A percentile compares a stretch with the other conserved stretches of the same genome.
Evolutionary conservation across 139 green algal genomes (phyloP).

Genomic region (Asterochloris erici): DNA sequence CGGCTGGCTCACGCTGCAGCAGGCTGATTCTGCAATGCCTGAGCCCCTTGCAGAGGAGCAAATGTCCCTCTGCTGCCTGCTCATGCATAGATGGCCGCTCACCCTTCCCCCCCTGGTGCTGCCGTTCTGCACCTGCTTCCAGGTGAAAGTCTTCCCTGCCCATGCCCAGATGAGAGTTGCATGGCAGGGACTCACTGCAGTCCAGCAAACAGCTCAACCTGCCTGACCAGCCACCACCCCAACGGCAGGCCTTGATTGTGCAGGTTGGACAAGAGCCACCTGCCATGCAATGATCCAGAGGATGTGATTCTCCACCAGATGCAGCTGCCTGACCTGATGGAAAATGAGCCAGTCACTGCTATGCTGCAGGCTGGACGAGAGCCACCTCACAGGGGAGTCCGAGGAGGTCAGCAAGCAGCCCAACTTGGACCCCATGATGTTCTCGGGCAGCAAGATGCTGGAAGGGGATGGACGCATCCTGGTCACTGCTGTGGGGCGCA

Average conservation of each 20-base stretch:
- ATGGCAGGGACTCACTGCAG: too few species aligned
- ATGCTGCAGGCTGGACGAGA: constrained; percentile 69
- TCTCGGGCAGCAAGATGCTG: constrained; percentile 63
- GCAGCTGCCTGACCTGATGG: neutral
- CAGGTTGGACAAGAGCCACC: neutral
- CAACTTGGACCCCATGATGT: constrained; percentile 27
- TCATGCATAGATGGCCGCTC: too few species aligned
- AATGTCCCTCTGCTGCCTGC: neutral
- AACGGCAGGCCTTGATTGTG: too few species aligned
- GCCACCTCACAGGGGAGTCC: constrained; percentile 71
- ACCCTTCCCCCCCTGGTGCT: too few species aligned
- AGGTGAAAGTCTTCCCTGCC: too few species aligned
- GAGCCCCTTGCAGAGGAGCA: neutral
- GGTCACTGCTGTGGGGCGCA: constrained; percentile 74
- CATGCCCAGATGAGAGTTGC: too few species aligned
- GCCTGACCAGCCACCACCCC: too few species aligned
- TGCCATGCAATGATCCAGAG: too few species aligned
- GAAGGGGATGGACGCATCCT: constrained; percentile 72
- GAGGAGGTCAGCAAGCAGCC: constrained; percentile 62
- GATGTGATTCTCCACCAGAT: too few species aligned
- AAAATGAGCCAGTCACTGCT: neutral
- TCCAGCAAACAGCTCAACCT: too few species aligned
- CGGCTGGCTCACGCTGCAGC: neutral
- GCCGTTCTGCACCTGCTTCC: too few species aligned
- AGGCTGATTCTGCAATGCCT: neutral